These are phyloP conservation scores for Sarcodon aspratus DNA, from an alignment of 768 basidiomycete species.

Conservation along the genomic window DNA sequence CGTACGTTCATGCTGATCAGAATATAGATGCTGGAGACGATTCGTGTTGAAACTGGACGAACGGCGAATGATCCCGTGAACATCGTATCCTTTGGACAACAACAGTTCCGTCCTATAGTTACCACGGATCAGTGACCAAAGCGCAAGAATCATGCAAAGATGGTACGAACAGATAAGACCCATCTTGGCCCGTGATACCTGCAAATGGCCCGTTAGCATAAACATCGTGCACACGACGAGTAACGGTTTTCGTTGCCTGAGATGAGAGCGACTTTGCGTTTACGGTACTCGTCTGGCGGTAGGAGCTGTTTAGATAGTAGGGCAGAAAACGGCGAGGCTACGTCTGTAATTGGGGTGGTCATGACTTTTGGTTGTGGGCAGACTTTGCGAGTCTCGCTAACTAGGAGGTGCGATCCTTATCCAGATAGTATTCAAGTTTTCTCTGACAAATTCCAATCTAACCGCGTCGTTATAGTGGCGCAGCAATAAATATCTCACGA, in stretches of 20 bases:
- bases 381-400: too few species aligned
- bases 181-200: slow-evolving; percentile 97
- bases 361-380: slow-evolving; percentile 17
- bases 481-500: too few species aligned
- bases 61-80: slow-evolving; percentile 92
- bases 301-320: slow-evolving; percentile 50
- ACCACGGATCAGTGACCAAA: slow-evolving; percentile 3
- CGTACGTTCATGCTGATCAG: slow-evolving; percentile 86
- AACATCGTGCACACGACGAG: slow-evolving; percentile 1
- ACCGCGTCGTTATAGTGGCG: too few species aligned
- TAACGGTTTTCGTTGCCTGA: slow-evolving; percentile 42
- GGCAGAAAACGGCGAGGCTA: slow-evolving; percentile 18
- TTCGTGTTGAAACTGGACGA: slow-evolving; percentile 98
- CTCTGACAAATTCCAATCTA: too few species aligned
- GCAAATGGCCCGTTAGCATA: slow-evolving; percentile 6
- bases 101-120: slow-evolving; percentile 65
- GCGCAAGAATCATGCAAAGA: too few species aligned
- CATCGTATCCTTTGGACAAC: slow-evolving; percentile 80
- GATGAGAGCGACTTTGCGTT: slow-evolving; percentile 89
- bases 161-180: slow-evolving; percentile 75
- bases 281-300: slow-evolving; percentile 70
- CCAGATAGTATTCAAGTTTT: too few species aligned
- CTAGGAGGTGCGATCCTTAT: too few species aligned
- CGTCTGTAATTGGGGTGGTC: slow-evolving; percentile 21
- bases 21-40: slow-evolving; percentile 87